These are phyloP conservation scores for Termitomyces titanicus DNA, from an alignment of 768 basidiomycete genomes.

Conservation along the genomic window DNA sequence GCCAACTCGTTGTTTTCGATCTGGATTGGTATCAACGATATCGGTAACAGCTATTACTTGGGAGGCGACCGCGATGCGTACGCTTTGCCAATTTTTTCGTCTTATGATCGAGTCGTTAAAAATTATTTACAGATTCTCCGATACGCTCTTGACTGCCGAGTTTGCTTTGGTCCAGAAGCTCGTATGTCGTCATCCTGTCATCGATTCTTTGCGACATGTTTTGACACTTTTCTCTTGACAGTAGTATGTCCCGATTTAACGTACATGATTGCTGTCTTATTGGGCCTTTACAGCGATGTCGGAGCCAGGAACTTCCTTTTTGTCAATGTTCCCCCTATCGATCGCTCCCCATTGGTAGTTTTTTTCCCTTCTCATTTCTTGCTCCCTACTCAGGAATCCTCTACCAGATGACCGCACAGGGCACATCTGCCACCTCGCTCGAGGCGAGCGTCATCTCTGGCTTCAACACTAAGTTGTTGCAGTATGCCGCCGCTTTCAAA, in stretches of 20 bases:
- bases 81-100: slow-evolving; percentile 15
- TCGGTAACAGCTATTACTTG: slow-evolving; percentile 50
- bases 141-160: slow-evolving; percentile 43
- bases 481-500: slow-evolving; percentile 38
- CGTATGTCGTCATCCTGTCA: slow-evolving; percentile 25
- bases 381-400: neutral
- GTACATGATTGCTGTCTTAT: neutral
- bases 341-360: slow-evolving; percentile 38
- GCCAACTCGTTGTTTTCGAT: slow-evolving; percentile 57
- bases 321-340: slow-evolving; percentile 37
- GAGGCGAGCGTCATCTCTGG: slow-evolving; percentile 45
- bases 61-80: slow-evolving; percentile 47
- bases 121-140: slow-evolving; percentile 36
- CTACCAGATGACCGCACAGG: slow-evolving; percentile 45
- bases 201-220: neutral
- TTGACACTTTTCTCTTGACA: slow-evolving; percentile 1
- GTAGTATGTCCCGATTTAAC: slow-evolving; percentile 24
- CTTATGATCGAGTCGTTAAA: neutral
- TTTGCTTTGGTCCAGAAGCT: slow-evolving; percentile 48
- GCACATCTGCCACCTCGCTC: slow-evolving; percentile 30
- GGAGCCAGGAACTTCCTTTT: slow-evolving; percentile 60
- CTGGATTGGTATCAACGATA: slow-evolving; percentile 75
- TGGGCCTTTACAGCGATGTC: slow-evolving; percentile 28
- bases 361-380: neutral
- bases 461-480: slow-evolving; percentile 48